A percentile compares a stretch with the other conserved stretches of the same genome.
Conservation (phyloP, 495 filamentous ascomycete genomes). For the Recurvomyces mirabilis region DNA sequence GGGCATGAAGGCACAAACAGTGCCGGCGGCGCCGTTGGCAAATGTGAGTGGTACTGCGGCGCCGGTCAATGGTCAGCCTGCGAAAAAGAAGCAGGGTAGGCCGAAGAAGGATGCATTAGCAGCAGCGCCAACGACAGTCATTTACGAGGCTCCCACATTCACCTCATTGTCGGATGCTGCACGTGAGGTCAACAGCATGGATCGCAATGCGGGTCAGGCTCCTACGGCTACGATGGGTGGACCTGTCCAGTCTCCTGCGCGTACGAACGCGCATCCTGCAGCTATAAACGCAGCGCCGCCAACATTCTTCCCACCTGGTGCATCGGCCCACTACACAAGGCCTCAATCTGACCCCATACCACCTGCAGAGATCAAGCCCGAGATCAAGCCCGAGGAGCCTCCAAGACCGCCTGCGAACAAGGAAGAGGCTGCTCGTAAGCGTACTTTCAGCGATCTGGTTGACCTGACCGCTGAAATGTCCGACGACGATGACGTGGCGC, state of each 20-base stretch:
- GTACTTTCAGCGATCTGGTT: constrained; percentile 39
- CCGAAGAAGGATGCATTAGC: neutral
- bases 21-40: neutral
- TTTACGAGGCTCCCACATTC: constrained; percentile 8
- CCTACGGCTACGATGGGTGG: neutral
- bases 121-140: neutral
- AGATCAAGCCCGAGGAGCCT: constrained; percentile 14
- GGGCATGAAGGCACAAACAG: constrained; percentile 4
- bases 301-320: neutral
- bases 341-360: neutral
- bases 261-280: too few relatives aligned
- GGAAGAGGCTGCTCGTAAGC: constrained; percentile 36
- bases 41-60: neutral
- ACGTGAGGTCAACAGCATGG: constrained; percentile 3
- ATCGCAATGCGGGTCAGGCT: neutral
- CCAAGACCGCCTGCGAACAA: constrained; percentile 25
- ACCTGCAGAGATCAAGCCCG: constrained; percentile 10
- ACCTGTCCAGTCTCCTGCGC: constrained; percentile 4
- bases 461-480: constrained; percentile 34
- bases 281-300: neutral
- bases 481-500: constrained; percentile 35
- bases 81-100: neutral
- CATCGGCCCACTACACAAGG: neutral
- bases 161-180: constrained; percentile 11
- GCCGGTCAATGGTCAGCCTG: neutral